Evolutionary conservation across 441 rosid genomes (phyloP).

Genomic region (Lepidium campestre): DNA sequence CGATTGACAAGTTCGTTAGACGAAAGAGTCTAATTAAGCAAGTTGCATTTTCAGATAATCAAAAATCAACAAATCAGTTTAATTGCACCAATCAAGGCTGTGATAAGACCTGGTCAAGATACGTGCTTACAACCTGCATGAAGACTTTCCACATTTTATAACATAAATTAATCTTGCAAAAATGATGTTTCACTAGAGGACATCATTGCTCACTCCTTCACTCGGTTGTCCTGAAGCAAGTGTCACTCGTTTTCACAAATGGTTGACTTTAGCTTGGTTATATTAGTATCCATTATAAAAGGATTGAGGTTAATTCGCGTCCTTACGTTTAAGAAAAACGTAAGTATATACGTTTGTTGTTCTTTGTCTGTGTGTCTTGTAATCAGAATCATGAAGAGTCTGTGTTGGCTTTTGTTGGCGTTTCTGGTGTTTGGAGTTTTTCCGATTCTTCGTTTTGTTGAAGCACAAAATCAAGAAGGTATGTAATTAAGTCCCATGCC

Average conservation of each 20-base stretch:
- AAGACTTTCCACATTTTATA: not conserved
- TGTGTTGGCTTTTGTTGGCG: not conserved
- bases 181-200: not conserved
- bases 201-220: conserved; percentile 1
- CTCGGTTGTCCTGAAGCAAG: not conserved
- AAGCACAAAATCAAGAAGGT: conserved; percentile 20
- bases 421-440: not conserved
- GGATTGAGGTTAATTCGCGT: not conserved
- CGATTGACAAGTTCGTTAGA: not conserved
- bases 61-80: not conserved
- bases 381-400: conserved; percentile 7
- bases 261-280: not conserved
- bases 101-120: not conserved
- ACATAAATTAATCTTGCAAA: not conserved
- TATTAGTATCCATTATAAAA: not conserved
- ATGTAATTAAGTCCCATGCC: not conserved
- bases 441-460: not conserved
- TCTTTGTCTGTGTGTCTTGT: not conserved
- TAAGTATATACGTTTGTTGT: not conserved
- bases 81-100: not conserved
- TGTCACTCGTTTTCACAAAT: not conserved
- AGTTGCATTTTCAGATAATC: conserved; percentile 36
- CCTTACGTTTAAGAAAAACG: not conserved
- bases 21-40: conserved; percentile 46
- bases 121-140: not conserved